Conservation (phyloP, 257 asterid species). For the Ehretia macrophylla region DNA sequence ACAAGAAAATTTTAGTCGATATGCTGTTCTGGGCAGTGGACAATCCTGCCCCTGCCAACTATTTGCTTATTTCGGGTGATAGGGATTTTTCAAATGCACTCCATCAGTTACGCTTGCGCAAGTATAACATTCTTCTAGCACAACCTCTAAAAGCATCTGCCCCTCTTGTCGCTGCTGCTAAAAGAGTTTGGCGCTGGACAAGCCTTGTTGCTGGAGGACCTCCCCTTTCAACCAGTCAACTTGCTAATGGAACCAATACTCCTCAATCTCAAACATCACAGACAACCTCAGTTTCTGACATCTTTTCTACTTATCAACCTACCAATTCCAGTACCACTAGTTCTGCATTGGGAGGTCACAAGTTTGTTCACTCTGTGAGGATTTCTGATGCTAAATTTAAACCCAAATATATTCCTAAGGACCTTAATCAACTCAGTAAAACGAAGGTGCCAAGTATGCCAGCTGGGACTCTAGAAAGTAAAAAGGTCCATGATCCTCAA, state of each 20-base stretch:
- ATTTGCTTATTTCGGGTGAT: slow-evolving; percentile 51
- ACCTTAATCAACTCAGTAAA: no score
- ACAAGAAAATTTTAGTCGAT: slow-evolving; percentile 48
- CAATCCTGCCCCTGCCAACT: slow-evolving; percentile 67
- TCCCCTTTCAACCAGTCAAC: slow-evolving; percentile 25
- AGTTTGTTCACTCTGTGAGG: slow-evolving; percentile 8
- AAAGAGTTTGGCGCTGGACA: slow-evolving; percentile 52
- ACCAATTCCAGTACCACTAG: neutral
- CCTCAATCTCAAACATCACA: neutral
- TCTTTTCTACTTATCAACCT: no score
- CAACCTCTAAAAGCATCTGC: slow-evolving; percentile 45
- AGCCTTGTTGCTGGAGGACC: slow-evolving; percentile 34
- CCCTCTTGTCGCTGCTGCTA: slow-evolving; percentile 51
- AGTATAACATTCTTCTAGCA: slow-evolving; percentile 52
- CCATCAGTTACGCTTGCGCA: slow-evolving; percentile 50
- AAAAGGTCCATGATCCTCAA: no score
- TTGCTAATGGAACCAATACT: no score
- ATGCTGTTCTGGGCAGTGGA: slow-evolving; percentile 64
- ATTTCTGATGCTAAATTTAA: slow-evolving; percentile 12
- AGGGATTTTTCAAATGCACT: slow-evolving; percentile 55
- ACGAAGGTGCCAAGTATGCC: no score
- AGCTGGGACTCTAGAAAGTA: slow-evolving; percentile 7
- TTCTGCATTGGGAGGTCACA: slow-evolving; percentile 11
- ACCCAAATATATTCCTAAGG: slow-evolving; percentile 19
- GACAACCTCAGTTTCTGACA: slow-evolving; percentile 2